A percentile compares a stretch with the other conserved stretches of the same genome.
phyloP scores from a whole-genome alignment of 2,329 filamentous ascomycete species.

The Colletotrichum lupini region DNA sequence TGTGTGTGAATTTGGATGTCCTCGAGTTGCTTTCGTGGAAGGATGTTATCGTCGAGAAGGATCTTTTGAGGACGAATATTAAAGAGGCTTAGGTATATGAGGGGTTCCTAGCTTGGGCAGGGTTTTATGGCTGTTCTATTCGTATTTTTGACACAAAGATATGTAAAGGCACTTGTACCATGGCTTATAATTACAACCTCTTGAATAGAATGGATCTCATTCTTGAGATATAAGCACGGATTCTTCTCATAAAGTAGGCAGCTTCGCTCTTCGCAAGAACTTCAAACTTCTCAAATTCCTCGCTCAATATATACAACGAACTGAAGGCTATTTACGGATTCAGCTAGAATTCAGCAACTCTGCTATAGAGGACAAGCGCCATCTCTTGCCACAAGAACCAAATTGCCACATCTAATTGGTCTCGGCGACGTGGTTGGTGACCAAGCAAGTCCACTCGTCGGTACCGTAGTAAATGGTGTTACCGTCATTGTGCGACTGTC shows the following conservation, averaged over 20 bases:
- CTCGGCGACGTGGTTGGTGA: constrained; percentile 53
- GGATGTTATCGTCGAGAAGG: constrained; percentile 34
- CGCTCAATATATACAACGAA: constrained; percentile 16
- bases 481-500: constrained; percentile 55
- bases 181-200: too few relatives aligned
- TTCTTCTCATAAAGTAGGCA: neutral
- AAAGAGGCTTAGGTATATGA: neutral
- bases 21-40: constrained; percentile 39
- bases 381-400: neutral
- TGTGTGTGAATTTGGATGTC: constrained; percentile 49
- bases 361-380: too few relatives aligned
- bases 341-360: neutral
- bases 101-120: neutral
- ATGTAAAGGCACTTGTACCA: too few relatives aligned
- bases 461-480: constrained; percentile 57
- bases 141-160: too few relatives aligned
- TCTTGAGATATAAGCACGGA: neutral
- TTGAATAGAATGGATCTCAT: neutral
- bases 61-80: constrained; percentile 24
- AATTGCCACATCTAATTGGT: constrained; percentile 5
- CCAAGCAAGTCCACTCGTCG: constrained; percentile 55
- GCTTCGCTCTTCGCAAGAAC: neutral
- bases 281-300: neutral
- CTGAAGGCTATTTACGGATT: neutral
- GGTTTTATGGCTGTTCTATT: too few relatives aligned